phyloP scores from a whole-genome alignment of 1,139 yeast species.

The Martiniozyma asiatica region DNA sequence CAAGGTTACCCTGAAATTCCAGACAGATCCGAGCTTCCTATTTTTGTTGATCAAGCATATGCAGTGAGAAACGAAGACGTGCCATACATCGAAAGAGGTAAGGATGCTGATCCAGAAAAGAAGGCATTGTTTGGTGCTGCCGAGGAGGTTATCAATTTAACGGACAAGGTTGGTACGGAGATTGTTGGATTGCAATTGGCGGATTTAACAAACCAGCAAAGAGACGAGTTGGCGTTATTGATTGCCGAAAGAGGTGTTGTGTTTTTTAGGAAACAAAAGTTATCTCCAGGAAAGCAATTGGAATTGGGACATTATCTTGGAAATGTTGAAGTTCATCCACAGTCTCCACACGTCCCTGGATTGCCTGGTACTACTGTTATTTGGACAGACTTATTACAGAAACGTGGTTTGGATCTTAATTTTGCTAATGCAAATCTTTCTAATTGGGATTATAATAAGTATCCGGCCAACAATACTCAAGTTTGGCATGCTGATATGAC shows the following conservation, averaged over 20 bases:
- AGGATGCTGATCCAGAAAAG: constrained; percentile 41
- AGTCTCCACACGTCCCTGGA: constrained; percentile 30
- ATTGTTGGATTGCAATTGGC: constrained; percentile 40
- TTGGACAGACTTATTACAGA: constrained; percentile 33
- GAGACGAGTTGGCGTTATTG: constrained; percentile 40
- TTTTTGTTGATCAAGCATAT: constrained; percentile 33
- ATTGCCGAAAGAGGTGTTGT: constrained; percentile 43
- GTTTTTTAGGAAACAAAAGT: constrained; percentile 35
- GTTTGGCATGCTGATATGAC: constrained; percentile 38
- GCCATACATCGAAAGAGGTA: constrained; percentile 31
- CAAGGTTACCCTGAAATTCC: constrained; percentile 32
- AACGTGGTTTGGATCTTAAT: constrained; percentile 10
- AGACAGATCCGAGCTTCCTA: constrained; percentile 11
- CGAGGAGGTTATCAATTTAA: constrained; percentile 32
- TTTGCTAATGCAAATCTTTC: constrained; percentile 13
- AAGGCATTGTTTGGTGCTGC: constrained; percentile 41
- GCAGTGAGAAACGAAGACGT: constrained; percentile 23
- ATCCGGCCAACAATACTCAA: constrained; percentile 10
- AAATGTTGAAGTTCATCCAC: constrained; percentile 37
- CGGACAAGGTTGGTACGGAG: constrained; percentile 44
- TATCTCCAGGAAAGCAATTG: constrained; percentile 33
- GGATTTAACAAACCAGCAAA: constrained; percentile 37
- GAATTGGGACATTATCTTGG: constrained; percentile 36
- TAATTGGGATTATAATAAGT: constrained; percentile 17
- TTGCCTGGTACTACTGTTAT: constrained; percentile 37